Evolutionary conservation across 73 alveolate species (phyloP), one percentile per base, ranked within the genome.

Genomic region (Paramecium bursaria): DNA sequence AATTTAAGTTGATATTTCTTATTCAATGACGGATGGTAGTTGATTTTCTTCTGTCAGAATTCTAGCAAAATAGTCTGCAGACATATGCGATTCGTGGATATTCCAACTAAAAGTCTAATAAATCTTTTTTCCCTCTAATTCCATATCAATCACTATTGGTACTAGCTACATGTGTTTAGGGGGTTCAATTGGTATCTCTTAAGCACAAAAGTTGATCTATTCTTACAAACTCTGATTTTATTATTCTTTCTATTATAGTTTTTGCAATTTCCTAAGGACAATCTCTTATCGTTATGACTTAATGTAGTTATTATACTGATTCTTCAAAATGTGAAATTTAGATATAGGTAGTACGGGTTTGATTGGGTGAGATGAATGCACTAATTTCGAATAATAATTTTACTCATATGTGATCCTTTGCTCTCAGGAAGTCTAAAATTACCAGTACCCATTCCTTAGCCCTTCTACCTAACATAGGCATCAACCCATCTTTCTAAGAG

Each of bases 51-150:
- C 95, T 3, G 91, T 92, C 53, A 95, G 61, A 1, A 94, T 88
- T 57, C 94, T 90, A 0, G 97, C 95, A 52, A 95, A 87, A 17
- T 77, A 76, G 42, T 95, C 99, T 13, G 87, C 87, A 0, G 95
- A 91, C 75, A 95, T 86, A 85, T 91, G 94, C 3, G 97, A 96
- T 53, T 95, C 99, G 85, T 95, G 91, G 74, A 87, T 55, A 90
- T 95, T 95, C 97, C 97, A 94, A 48, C 92, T 75, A 48, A 93
- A 91, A 67, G 61, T 86, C 73, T 95, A 96, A 82, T 95, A 93
- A 31, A 91, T 79, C 76, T 94, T 85, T 55, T 93, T 95, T 23
- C 97, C 95, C 87, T 95, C 99, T 48, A 87, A 77, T 87, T 95
- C 99, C 2, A 95, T 82, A 85, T 95, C 94, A 33, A 95, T 61